Conservation (phyloP, 1,284 basidiomycete genomes). For the Singerocomus inundabilis region DNA sequence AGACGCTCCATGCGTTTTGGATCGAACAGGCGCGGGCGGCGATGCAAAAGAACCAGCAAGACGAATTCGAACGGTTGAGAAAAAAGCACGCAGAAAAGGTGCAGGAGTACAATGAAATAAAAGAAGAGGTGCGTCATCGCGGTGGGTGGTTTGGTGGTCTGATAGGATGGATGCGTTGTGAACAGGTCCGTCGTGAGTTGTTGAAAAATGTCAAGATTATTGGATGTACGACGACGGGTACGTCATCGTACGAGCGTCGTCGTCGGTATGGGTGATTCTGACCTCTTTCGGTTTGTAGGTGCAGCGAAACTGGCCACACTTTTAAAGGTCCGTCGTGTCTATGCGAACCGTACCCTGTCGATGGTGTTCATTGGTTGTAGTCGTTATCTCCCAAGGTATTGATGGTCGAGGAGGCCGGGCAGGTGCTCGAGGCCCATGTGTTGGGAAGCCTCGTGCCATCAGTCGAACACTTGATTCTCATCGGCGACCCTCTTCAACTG, state of each 20-base stretch:
- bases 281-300: conserved; percentile 38
- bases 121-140: conserved; percentile 37
- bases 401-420: conserved; percentile 72
- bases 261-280: not conserved
- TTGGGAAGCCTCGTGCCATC: conserved; percentile 60
- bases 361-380: conserved; percentile 32
- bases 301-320: conserved; percentile 62
- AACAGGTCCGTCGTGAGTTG: conserved; percentile 39
- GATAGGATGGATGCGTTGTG: no score
- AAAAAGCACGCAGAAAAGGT: conserved; percentile 31
- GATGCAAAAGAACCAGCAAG: conserved; percentile 35
- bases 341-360: not conserved
- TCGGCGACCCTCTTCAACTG: conserved; percentile 71
- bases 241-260: no score
- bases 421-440: conserved; percentile 74
- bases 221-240: conserved; percentile 70
- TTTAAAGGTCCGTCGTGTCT: conserved; percentile 47
- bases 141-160: no score
- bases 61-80: conserved; percentile 39
- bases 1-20: conserved; percentile 39
- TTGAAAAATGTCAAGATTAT: conserved; percentile 57
- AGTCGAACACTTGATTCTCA: conserved; percentile 62
- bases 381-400: conserved; percentile 53
- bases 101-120: conserved; percentile 35
- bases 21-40: conserved; percentile 25